Base-by-base conservation (phyloP, 2,329 filamentous ascomycete genomes). In the Diaporthe vexans region DNA sequence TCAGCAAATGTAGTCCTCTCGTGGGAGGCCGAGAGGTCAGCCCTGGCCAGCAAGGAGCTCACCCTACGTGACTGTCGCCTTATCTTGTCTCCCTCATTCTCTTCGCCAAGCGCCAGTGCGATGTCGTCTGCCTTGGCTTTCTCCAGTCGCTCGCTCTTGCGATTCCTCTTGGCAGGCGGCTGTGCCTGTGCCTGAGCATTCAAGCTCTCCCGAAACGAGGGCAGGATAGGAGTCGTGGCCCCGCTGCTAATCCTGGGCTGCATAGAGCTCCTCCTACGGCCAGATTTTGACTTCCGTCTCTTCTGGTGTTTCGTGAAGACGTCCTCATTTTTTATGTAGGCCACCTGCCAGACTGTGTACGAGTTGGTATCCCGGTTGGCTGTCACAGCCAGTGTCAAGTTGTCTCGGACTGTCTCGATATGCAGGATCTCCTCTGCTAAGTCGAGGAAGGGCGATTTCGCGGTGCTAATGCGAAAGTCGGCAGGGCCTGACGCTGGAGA, bases 31-130 rank as follows among this genome's bases (percentile, higher is more conserved):
- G 94, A 96, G 26, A 98, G 86, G 81, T 98, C 96, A 43, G 94
- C 94, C 79, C 96, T 90, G 21, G 95, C 95, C 71, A 98, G 87
- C 84, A 98, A 90, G 21, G 96, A 98, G 85, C 97, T 99, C 35
- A 98, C 93, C 68, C 97, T 91, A 57, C 97, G 91, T 24, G 91
- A 93, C 76, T 90, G 91, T 74, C 91, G 86, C 69, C 91, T 85
- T 0, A 88, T 88, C 17, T 86, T 86, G 21, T 87, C 86, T n/a
- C 82, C 81, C 15, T 85, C 86, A 72, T 88, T 88, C 73, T 95
- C 93, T 56, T 93, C 89, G 72, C 94, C 93, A n/a, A 96, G 84
- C 0, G 93, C 91, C 3, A 93, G 89, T 4, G 92, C 93, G 57
- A 94, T 86, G 76, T 94, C 92, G 56, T 91, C 81, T 0, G 88